Percentiles rank a stretch among this genome's conserved stretches.
phyloP scores from a whole-genome alignment of 1,284 basidiomycete species.

The Pseudozyma thailandica region DNA sequence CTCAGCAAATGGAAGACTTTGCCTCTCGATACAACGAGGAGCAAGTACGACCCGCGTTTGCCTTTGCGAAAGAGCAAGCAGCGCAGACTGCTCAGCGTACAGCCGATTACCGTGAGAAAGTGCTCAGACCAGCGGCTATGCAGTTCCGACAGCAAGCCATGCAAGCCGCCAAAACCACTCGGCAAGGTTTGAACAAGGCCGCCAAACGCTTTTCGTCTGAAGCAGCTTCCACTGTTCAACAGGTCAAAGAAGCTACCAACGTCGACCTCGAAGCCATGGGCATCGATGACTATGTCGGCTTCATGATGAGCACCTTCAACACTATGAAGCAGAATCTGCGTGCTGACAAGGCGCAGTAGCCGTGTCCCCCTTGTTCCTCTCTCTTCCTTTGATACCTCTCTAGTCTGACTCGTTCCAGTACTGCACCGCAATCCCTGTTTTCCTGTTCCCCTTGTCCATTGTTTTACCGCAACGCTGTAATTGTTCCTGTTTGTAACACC shows the following conservation, averaged over 20 bases:
- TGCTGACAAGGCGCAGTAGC: background rate
- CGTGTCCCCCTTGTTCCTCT: background rate
- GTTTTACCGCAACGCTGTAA: too few species aligned
- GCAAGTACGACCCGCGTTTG: constrained; percentile 16
- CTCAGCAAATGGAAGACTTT: constrained; percentile 14
- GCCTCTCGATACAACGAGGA: constrained; percentile 14
- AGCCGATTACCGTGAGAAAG: constrained; percentile 22
- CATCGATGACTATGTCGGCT: constrained; percentile 31
- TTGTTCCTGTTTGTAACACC: background rate
- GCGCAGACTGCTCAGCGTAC: constrained; percentile 13
- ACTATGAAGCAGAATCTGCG: constrained; percentile 9
- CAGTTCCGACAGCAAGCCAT: constrained; percentile 20
- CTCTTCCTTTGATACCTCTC: too few species aligned
- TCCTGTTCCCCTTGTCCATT: too few species aligned
- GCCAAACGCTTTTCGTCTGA: constrained; percentile 26
- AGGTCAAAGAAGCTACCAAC: constrained; percentile 22
- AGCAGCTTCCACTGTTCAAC: constrained; percentile 22
- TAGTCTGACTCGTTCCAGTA: too few species aligned
- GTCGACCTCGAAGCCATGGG: constrained; percentile 33
- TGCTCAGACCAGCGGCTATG: constrained; percentile 11
- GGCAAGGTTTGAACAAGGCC: constrained; percentile 30
- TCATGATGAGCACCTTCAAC: constrained; percentile 22
- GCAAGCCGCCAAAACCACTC: constrained; percentile 24
- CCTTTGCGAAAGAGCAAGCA: constrained; percentile 17
- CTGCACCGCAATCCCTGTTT: too few species aligned